Base-by-base conservation (phyloP, 2,329 filamentous ascomycete genomes). In the Fusarium sterilihyphosum region DNA sequence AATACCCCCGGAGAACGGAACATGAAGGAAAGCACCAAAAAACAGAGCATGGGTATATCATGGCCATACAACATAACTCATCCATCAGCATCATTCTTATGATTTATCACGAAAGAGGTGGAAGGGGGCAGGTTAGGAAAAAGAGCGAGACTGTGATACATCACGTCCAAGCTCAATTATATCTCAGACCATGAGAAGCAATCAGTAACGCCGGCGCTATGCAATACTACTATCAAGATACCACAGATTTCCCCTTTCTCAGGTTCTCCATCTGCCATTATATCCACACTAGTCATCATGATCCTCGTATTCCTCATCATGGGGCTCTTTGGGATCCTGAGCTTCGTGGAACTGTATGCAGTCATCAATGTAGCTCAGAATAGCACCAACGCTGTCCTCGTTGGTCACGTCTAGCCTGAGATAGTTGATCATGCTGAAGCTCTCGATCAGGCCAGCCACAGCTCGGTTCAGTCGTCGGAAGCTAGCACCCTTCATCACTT, bases 341-440 rank as follows among this genome's bases (percentile, higher is more conserved):
- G 95, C 94, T 82, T 98, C 95, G 80, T 97, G 94, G 82, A 90
- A 98, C 81, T 98, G 95, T 75, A 97, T 96, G 35, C 94, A 93
- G 83, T 98, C 94, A 81, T 98, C 95, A 77, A 98, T 96, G 84
- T 97, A 94, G 86, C 94, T 97, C 77, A 98, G 83, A 33, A 98
- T 92, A 80, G 85, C 91, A 3, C 89, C 92, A 8, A 98, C 92
- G 80, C 96, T 98, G 78, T 98, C 95, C 84, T 98, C 96, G 78
- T 97, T 92, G 75, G 96, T 93, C 35, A 92, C 93, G 80, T 98
- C 94, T 50, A 98, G 86, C 84, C 95, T 94, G 65, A 98, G 86
- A 81, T 98, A 99, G 54, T 94, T 97, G 18, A 99, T 94, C 94
- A 99, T 97, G 85, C 95, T 97, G 84, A 98, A 99, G 83, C 94